Evolutionary conservation across 768 basidiomycete species (phyloP), one percentile per base, ranked within the genome.

Genomic region (Lactarius hatsudake): DNA sequence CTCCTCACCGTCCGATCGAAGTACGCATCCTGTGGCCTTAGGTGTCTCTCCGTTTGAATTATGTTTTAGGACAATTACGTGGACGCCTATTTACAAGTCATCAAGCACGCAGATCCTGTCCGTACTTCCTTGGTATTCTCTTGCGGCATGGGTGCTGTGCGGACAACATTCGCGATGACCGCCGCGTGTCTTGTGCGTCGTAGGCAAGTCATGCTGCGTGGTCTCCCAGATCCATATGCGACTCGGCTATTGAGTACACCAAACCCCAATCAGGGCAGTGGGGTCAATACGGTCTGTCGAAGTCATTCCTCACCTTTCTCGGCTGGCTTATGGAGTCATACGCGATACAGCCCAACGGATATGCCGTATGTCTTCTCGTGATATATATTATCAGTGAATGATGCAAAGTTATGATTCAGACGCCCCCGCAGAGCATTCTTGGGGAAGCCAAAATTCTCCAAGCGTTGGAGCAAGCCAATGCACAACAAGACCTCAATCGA

Each of bases 161-260:
- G 96, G 23, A 96, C 95, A 2, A 98, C 96, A 0, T 98, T 97
- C 74, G 94, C 93, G 3, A 98, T 98, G 97, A 85, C 89, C n/a
- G 93, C 94, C 8, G 95, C 96, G 0, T 86, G 88, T 64, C 81
- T 99, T 42, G 82, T 98, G 2, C 82, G 96, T 53, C 81, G 96
- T 58, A 91, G 89, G 68, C 84, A 87, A 72, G 74, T 87, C 40
- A 74, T 89, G 6, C 71, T 82, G 18, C 78, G 81, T 34, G 93
- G 92, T 1, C 76, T 88, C 57, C 82, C 83, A 4, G 96, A 98
- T 74, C 94, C 96, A 0, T 97, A 94, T 75, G 81, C 82, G 5
- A 61, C 76, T 42, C 86, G 79, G 73, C 32, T 54, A 72, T 10
- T 72, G 56, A 65, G 32, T 59, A 64, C 67, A 64, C 64, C 54